These are phyloP conservation scores for Omphalotus guepiniiformis DNA, from an alignment of 768 basidiomycete genomes.

Conservation along the genomic window DNA sequence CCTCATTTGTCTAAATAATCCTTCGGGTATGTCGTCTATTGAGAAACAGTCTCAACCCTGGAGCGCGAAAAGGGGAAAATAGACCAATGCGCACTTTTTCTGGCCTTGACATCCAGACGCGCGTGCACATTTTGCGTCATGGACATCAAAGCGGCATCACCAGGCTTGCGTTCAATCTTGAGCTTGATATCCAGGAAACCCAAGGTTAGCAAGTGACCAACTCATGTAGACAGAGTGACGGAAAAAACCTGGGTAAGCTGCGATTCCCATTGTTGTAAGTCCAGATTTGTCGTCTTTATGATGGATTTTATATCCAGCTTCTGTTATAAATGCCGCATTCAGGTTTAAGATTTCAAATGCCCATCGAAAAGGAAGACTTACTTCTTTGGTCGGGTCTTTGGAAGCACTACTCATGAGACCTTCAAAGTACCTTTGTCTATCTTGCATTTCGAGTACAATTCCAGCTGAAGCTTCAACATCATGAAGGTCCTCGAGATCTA, in stretches of 20 bases:
- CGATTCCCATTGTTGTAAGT: conserved; percentile 53
- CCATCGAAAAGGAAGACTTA: conserved; percentile 15
- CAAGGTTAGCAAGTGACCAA: not conserved
- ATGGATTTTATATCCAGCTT: conserved; percentile 43
- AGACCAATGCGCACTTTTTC: conserved; percentile 49
- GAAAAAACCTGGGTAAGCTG: conserved; percentile 50
- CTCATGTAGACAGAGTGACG: not conserved
- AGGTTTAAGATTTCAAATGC: not conserved
- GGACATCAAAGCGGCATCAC: conserved; percentile 59
- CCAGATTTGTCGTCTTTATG: conserved; percentile 41
- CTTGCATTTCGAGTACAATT: conserved; percentile 84
- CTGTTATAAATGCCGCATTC: conserved; percentile 27
- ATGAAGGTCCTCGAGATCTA: conserved; percentile 84
- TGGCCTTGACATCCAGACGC: conserved; percentile 60
- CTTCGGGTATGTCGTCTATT: conserved; percentile 76
- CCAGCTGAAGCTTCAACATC: conserved; percentile 61
- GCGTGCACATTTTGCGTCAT: conserved; percentile 83
- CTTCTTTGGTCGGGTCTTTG: conserved; percentile 24
- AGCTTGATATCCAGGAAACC: conserved; percentile 36
- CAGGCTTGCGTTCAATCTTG: conserved; percentile 62
- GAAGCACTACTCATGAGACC: conserved; percentile 42
- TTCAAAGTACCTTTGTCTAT: conserved; percentile 79
- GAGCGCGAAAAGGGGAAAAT: not conserved
- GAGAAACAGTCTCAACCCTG: not conserved
- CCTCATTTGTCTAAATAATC: conserved; percentile 76